Conservation (phyloP, 495 filamentous ascomycete species). For the Neurospora sp. region DNA sequence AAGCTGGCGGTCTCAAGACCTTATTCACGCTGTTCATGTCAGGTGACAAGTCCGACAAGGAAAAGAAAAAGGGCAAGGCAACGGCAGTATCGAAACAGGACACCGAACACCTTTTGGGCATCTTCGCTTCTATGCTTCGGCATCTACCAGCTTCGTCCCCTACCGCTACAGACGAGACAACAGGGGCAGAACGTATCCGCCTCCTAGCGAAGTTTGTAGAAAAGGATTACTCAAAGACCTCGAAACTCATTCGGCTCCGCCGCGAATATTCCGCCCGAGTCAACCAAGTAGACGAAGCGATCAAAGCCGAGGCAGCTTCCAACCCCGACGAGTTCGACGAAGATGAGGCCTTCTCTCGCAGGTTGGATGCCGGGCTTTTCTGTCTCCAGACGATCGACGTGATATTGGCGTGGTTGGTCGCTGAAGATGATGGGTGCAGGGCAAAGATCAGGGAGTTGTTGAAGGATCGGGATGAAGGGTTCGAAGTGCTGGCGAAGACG, state of each 20-base stretch:
- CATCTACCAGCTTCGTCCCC: conserved; percentile 62
- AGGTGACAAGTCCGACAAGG: conserved; percentile 26
- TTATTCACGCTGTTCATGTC: conserved; percentile 77
- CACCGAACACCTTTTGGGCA: conserved; percentile 79
- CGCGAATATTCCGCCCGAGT: conserved; percentile 61
- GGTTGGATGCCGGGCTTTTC: conserved; percentile 81
- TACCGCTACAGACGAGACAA: background rate
- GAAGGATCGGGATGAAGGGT: conserved; percentile 54
- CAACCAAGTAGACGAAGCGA: conserved; percentile 53
- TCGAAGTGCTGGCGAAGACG: conserved; percentile 54
- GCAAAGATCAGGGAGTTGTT: conserved; percentile 53
- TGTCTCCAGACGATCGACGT: conserved; percentile 79
- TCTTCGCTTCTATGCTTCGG: conserved; percentile 78
- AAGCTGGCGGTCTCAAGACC: conserved; percentile 75
- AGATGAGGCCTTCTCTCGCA: conserved; percentile 67
- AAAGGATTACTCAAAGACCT: conserved; percentile 81
- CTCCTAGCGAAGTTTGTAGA: conserved; percentile 91
- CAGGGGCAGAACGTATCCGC: conserved; percentile 56
- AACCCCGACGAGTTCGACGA: background rate
- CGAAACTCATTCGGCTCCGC: conserved; percentile 57
- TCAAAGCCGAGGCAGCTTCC: conserved; percentile 43
- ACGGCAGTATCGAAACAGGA: conserved; percentile 14
- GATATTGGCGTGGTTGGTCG: conserved; percentile 83
- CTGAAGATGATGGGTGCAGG: conserved; percentile 77
- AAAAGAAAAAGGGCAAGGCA: conserved; percentile 61